Evolutionary conservation across 306 rosid species (phyloP).

Genomic region (Datisca glomerata): DNA sequence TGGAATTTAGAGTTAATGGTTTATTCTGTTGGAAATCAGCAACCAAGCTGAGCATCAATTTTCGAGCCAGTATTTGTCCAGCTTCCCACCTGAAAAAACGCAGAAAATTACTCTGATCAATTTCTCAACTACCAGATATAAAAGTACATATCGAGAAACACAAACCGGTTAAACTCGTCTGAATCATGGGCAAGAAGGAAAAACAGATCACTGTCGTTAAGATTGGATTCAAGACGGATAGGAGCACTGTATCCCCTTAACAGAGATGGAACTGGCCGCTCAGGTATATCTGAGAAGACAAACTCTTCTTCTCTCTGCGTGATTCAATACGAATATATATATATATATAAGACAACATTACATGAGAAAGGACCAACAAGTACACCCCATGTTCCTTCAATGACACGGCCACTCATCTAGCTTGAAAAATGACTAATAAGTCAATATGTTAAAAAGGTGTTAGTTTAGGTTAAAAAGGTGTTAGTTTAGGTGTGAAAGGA

Average conservation of each 20-base stretch:
- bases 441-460: too few relatives aligned
- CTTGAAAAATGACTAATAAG: too few relatives aligned
- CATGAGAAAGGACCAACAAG: too few relatives aligned
- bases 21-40: slow-evolving; percentile 72
- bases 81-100: slow-evolving; percentile 81
- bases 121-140: slow-evolving; percentile 4
- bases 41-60: slow-evolving; percentile 78
- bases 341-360: too few relatives aligned
- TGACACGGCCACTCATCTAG: too few relatives aligned
- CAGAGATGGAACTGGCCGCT: slow-evolving; percentile 86
- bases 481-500: too few relatives aligned
- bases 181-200: slow-evolving; percentile 93
- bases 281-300: slow-evolving; percentile 58
- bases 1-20: slow-evolving; percentile 57
- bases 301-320: slow-evolving; percentile 89
- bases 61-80: slow-evolving; percentile 83
- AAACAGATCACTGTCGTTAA: slow-evolving; percentile 57
- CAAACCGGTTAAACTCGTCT: slow-evolving; percentile 90
- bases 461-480: too few relatives aligned
- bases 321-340: too few relatives aligned
- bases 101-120: slow-evolving; percentile 13
- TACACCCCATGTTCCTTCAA: too few relatives aligned
- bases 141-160: slow-evolving; percentile 14
- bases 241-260: slow-evolving; percentile 93
- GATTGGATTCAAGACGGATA: slow-evolving; percentile 82